Evolutionary conservation across 257 asterid genomes (phyloP), one percentile per base, ranked within the genome.

Genomic region (Cordia subcordata): DNA sequence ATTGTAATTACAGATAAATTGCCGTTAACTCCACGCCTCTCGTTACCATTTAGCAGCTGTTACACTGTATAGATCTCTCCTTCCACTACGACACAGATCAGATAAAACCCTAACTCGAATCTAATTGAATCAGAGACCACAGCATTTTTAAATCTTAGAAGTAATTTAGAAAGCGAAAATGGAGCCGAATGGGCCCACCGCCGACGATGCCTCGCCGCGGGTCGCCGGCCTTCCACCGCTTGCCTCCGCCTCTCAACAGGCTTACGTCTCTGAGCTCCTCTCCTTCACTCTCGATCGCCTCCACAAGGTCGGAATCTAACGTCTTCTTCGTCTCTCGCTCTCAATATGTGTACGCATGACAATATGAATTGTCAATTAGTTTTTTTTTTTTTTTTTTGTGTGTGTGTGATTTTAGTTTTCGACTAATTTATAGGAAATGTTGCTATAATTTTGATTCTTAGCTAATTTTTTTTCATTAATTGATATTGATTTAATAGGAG

Each of bases 201-300:
- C 80, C 32, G 81, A 58, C 67, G 82, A 70, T 60, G 82, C 69
- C 0, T 35, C 75, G 62, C 79, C 79, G 58, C 75, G 85, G 78
- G 66, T 71, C 55, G 61, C 85, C 60, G 79, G 74, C 70, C 78
- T 88, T 57, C 77, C 85, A 37, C 94, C 96, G 4, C 88, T 84
- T n/a, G 93, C 95, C 53, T 85, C 95, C 68, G 82, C 92, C 64
- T 85, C 86, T 22, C 95, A 88, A 77, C 95, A 86, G 84, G 87
- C 94, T 44, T 88, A 88, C 72, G 92, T 92, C 55, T 92, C 96
- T 49, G 95, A 92, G 42, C 93, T 92, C 61, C 95, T 92, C 64
- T 88, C 98, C 0, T 88, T 92, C 89, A 88, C 95, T 67, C 89
- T 92, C 44, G 98, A 92, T 81, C 95, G 96, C 71, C 95, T 91